These are phyloP conservation scores for Margaritispora aquatica DNA, from an alignment of 495 filamentous ascomycete genomes.

Conservation along the genomic window DNA sequence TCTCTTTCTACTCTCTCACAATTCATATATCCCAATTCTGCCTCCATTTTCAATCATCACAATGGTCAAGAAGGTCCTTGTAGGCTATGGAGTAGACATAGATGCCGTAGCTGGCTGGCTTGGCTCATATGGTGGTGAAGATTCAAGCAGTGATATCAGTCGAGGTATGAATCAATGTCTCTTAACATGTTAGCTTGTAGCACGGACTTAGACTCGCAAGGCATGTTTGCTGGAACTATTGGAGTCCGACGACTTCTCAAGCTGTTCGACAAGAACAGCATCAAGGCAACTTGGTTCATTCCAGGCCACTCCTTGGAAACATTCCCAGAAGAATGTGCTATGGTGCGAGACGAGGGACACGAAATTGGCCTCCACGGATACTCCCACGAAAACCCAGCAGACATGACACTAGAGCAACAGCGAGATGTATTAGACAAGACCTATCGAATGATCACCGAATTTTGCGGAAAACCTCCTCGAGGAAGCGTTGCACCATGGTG, in stretches of 20 bases:
- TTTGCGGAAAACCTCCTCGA: conserved; percentile 65
- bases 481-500: conserved; percentile 38
- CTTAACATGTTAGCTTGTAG: background rate
- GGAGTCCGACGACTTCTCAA: conserved; percentile 68
- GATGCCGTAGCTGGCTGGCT: conserved; percentile 71
- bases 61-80: conserved; percentile 59
- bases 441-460: conserved; percentile 63
- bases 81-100: conserved; percentile 52
- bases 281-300: conserved; percentile 82
- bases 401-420: conserved; percentile 71
- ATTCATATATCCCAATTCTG: background rate
- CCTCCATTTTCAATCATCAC: background rate
- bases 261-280: conserved; percentile 71
- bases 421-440: conserved; percentile 71
- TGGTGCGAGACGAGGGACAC: conserved; percentile 68
- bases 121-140: conserved; percentile 66
- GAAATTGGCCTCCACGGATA: conserved; percentile 76
- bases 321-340: conserved; percentile 69
- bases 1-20: background rate
- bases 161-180: conserved; percentile 36
- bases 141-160: conserved; percentile 62
- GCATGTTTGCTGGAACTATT: conserved; percentile 66
- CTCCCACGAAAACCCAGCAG: conserved; percentile 67
- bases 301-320: conserved; percentile 73
- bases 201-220: conserved; percentile 27